Evolutionary conservation across 2,329 filamentous ascomycete species (phyloP), one percentile per base, ranked within the genome.

Genomic region (Colletotrichum sp.): DNA sequence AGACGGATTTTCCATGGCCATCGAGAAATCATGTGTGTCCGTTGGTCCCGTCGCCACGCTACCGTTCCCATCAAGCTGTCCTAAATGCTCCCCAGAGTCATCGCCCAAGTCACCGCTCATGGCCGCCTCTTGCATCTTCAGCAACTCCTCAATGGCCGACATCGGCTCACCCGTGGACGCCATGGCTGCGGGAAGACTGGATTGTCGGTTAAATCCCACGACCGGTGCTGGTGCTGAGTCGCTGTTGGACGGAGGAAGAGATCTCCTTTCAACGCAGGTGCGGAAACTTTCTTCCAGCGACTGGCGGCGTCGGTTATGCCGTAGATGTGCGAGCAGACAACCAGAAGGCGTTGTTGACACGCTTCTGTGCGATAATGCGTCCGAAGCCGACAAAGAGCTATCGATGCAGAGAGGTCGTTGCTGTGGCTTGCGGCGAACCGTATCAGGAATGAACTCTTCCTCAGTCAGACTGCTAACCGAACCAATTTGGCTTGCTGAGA

Each of bases 381-480:
- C 6, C 15, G 30, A 52, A 25, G 70, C 13, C 15, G 69, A 68
- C 27, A 19, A 27, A 7, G 44, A 36, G 25, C 44, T 73, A 12
- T 19, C 32, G 28, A 55, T 15, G 19, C 59, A 39, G 19, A 74
- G 28, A 34, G 22, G 44, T 13, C 44, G 32, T n/a, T 28, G 60
- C 22, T 15, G 69, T 8, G 69, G 67, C 27, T 34, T 72, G 19
- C 77, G 77, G 16, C 68, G 66, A 15, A 78, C 74, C 11, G 74
- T 78, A 44, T 79, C 77, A n/a, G 76, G 77, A 11, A 79, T 65
- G 22, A 72, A 25, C 13, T 64, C 66, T 15, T 78, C 74, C 27
- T 68, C 67, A 4, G 48, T 34, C 7, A 28, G 39, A 32, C 68
- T 73, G 57, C 57, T 70, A 30, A 39, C 57, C 22, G 28, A 60